phyloP scores from a whole-genome alignment of 106 monocot species.

The Acorus calamus region DNA sequence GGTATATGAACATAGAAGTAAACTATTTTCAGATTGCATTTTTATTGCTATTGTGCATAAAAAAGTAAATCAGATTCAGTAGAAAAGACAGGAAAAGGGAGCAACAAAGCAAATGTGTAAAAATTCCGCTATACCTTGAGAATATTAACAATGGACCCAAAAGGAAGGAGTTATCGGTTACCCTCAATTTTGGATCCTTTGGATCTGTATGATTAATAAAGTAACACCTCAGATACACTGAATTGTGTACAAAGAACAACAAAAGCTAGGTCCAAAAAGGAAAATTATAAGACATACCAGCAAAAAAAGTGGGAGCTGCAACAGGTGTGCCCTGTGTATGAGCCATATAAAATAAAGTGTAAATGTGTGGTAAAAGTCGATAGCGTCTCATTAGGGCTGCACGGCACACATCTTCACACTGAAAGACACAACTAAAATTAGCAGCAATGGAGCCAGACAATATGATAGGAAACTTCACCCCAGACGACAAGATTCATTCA shows the following conservation, averaged over 20 bases:
- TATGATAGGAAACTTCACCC: too few relatives aligned
- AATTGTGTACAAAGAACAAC: neutral
- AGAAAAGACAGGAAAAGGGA: too few relatives aligned
- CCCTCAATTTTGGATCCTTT: slow-evolving; percentile 48
- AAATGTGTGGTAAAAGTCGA: slow-evolving; percentile 65
- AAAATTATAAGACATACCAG: slow-evolving; percentile 25
- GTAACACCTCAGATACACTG: neutral
- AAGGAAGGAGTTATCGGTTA: slow-evolving; percentile 75
- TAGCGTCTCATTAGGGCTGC: slow-evolving; percentile 61
- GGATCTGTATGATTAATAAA: slow-evolving; percentile 41
- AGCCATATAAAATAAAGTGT: slow-evolving; percentile 83
- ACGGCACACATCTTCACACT: slow-evolving; percentile 98
- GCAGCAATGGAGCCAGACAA: neutral
- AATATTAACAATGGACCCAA: slow-evolving; percentile 75
- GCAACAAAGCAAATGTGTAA: too few relatives aligned
- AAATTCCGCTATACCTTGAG: slow-evolving; percentile 44
- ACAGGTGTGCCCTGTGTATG: slow-evolving; percentile 74
- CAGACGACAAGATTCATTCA: too few relatives aligned
- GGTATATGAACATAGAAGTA: too few relatives aligned
- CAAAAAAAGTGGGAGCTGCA: slow-evolving; percentile 57
- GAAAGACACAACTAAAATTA: slow-evolving; percentile 10
- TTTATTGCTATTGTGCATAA: too few relatives aligned
- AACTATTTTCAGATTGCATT: too few relatives aligned
- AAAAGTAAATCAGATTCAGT: too few relatives aligned
- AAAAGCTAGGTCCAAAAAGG: neutral